Base-by-base conservation (phyloP, 2,329 filamentous ascomycete species). In the Monosporascus sp. region DNA sequence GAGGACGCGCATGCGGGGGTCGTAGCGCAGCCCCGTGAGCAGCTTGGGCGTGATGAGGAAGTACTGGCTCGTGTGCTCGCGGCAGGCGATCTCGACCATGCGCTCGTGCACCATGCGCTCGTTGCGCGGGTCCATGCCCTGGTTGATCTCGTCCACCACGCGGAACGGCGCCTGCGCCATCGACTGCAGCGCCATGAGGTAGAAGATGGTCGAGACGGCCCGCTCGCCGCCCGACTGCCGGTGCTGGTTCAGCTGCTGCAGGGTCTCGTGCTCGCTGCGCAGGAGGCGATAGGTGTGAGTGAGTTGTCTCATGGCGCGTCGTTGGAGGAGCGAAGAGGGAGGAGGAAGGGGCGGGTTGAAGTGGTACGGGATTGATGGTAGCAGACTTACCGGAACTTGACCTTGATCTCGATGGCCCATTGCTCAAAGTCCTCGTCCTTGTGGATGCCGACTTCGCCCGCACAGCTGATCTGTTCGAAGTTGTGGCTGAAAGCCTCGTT, bases 71-170 rank as follows among this genome's bases (percentile, higher is more conserved):
- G 84, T 85, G 68, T 88, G 84, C 70, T 91, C 86, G 60, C 84
- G 82, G 70, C 94, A 97, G 44, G 94, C 94, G 67, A 99, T 97
- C 66, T 97, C 91, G 8, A 99, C 94, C 88, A 99, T 95, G 58
- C 94, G 89, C 68, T 93, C 91, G 73, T 99, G 94, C 17, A 99
- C 92, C 84, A 97, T 95, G 62, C 94, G 89, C 73, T 99, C 94
- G 72, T 99, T 99, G 64, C 94, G 87, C 44, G 93, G 94, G 70
- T 99, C 94, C 94, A 99, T 99, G 60, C 94, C 94, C 74, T 99
- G 94, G 68, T 99, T 99, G 78, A 99, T 99, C 75, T 99, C 94
- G 72, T 99, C 94, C 55, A 99, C 94, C 49, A 99, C 93, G 50
- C 94, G 91, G 81, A 99, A 99, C 1, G 94, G 94, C 3, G 92